A percentile compares a stretch with the other conserved stretches of the same genome.
Conservation (phyloP, 495 filamentous ascomycete genomes). For the Opeltia flavorubescens region DNA sequence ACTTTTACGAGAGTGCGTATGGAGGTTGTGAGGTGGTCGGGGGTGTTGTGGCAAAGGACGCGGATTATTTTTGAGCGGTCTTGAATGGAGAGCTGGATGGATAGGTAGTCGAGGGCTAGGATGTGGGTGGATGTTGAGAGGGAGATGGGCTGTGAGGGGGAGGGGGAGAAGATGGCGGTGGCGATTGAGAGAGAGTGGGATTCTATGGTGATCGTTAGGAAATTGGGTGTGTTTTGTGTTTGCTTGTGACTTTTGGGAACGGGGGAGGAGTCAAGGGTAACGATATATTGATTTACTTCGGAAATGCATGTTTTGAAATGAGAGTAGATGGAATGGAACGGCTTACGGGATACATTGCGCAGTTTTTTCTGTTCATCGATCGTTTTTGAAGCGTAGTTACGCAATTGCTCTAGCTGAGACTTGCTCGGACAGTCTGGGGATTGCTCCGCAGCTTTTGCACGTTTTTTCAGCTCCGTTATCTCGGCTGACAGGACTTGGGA, state of each 20-base stretch:
- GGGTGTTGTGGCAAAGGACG: slow-evolving; percentile 39
- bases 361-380: slow-evolving; percentile 34
- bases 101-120: slow-evolving; percentile 43
- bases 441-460: slow-evolving; percentile 37
- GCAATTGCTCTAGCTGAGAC: slow-evolving; percentile 33
- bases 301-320: too few relatives aligned
- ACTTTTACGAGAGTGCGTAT: slow-evolving; percentile 40
- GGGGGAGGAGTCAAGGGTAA: too few relatives aligned
- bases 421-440: slow-evolving; percentile 31
- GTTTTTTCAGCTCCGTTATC: slow-evolving; percentile 38
- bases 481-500: slow-evolving; percentile 49
- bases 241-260: neutral
- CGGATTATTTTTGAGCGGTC: slow-evolving; percentile 47
- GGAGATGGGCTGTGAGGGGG: slow-evolving; percentile 17
- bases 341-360: slow-evolving; percentile 27
- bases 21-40: slow-evolving; percentile 44
- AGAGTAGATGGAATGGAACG: too few relatives aligned
- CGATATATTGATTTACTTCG: too few relatives aligned
- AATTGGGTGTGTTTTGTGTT: neutral
- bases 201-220: neutral
- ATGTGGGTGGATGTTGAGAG: slow-evolving; percentile 35
- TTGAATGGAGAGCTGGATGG: slow-evolving; percentile 39
- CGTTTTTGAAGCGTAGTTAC: slow-evolving; percentile 28
- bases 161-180: slow-evolving; percentile 29
- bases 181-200: slow-evolving; percentile 30